Conservation (phyloP, 2,329 filamentous ascomycete species). For the Pseudophaeomoniella oleicola region DNA sequence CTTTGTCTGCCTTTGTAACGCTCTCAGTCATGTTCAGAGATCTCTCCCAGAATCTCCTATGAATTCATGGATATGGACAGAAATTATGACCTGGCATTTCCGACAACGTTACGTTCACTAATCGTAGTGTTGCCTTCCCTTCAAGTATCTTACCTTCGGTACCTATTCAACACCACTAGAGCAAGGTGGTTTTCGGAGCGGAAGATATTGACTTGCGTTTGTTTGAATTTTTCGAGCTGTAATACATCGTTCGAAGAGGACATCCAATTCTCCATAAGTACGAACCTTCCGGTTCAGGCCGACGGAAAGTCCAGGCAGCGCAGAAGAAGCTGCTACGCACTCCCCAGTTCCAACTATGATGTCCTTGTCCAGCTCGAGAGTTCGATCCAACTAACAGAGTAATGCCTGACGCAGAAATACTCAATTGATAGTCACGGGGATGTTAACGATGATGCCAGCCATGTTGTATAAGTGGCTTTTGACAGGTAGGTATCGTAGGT, state of each 20-base stretch:
- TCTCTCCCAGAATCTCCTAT: not conserved
- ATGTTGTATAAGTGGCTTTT: conserved; percentile 38
- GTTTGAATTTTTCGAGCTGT: conserved; percentile 23
- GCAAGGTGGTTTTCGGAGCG: not conserved
- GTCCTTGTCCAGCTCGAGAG: too few relatives aligned
- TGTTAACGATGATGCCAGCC: conserved; percentile 15
- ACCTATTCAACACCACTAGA: not conserved
- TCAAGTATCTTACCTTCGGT: not conserved
- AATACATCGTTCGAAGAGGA: conserved; percentile 25
- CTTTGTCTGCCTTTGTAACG: not conserved
- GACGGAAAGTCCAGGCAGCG: conserved; percentile 27
- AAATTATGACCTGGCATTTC: not conserved
- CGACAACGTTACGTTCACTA: not conserved
- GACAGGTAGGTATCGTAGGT: too few relatives aligned
- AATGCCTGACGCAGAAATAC: not conserved
- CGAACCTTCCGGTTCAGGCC: conserved; percentile 28
- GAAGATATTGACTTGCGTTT: conserved; percentile 17
- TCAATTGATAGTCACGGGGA: conserved; percentile 21
- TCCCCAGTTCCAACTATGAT: conserved; percentile 25
- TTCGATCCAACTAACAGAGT: too few relatives aligned
- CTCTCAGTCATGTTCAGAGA: not conserved
- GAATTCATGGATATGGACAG: not conserved
- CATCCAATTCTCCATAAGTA: conserved; percentile 27
- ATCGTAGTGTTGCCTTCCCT: not conserved
- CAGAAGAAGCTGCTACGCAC: conserved; percentile 26